These are phyloP conservation scores for Pleurotus sapidus DNA, from an alignment of 768 basidiomycete genomes.

Conservation along the genomic window DNA sequence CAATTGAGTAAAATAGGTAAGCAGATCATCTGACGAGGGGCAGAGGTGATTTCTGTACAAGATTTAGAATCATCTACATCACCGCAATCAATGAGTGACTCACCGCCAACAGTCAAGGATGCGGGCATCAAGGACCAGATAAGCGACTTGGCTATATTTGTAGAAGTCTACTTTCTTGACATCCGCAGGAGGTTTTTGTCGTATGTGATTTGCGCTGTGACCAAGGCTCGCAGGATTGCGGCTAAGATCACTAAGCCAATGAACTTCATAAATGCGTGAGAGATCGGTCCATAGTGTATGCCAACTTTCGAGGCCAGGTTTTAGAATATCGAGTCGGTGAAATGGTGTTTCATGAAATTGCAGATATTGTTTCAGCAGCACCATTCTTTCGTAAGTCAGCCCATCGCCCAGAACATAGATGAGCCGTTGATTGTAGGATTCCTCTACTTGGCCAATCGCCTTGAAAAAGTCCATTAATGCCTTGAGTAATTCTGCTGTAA, in stretches of 20 bases:
- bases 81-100: background rate
- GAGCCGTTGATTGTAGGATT: slow-evolving; percentile 16
- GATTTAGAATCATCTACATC: too few relatives aligned
- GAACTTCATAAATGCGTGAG: slow-evolving; percentile 22
- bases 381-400: background rate
- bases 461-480: background rate
- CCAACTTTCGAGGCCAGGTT: slow-evolving; percentile 24
- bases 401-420: slow-evolving; percentile 11
- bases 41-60: too few relatives aligned
- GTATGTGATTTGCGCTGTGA: slow-evolving; percentile 26
- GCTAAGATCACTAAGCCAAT: slow-evolving; percentile 22
- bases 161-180: slow-evolving; percentile 33
- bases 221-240: slow-evolving; percentile 27
- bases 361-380: background rate
- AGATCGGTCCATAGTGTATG: slow-evolving; percentile 28
- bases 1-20: background rate
- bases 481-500: background rate
- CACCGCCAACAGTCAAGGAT: slow-evolving; percentile 34
- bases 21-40: background rate
- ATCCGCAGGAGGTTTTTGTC: slow-evolving; percentile 22
- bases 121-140: slow-evolving; percentile 24
- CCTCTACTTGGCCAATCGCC: slow-evolving; percentile 2
- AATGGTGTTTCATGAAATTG: background rate
- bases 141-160: slow-evolving; percentile 14
- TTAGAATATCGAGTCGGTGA: slow-evolving; percentile 15